phyloP scores from a whole-genome alignment of 2,329 filamentous ascomycete species.

The Colletotrichum melonis region DNA sequence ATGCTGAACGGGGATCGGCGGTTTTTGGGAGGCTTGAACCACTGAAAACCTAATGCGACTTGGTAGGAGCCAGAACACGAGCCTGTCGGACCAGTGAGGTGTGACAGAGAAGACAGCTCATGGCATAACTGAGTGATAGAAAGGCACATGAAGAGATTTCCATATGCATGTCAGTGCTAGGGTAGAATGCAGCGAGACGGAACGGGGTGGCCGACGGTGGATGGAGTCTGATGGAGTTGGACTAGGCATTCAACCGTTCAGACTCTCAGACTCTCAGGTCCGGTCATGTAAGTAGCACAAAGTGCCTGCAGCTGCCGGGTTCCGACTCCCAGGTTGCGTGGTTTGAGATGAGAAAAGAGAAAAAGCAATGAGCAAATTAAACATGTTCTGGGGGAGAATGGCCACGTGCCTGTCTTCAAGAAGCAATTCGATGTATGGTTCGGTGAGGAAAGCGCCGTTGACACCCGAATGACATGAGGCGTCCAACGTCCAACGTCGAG shows the following conservation, averaged over 20 bases:
- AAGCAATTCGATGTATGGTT: not conserved
- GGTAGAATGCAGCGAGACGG: constrained; percentile 6
- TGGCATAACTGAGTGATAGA: not conserved
- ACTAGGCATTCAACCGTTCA: not conserved
- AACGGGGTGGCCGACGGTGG: constrained; percentile 7
- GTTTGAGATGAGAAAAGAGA: not conserved
- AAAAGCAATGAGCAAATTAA: not conserved
- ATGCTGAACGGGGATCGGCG: constrained; percentile 3
- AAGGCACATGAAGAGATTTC: constrained; percentile 5
- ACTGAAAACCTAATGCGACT: not conserved
- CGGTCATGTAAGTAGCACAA: not conserved
- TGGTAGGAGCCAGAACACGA: not conserved
- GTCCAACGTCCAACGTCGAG: not conserved
- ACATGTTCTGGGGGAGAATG: not conserved
- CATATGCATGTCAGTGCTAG: constrained; percentile 10
- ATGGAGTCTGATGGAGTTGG: constrained; percentile 5
- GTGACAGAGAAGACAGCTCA: not conserved
- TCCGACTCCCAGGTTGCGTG: constrained; percentile 5
- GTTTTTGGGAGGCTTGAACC: not conserved
- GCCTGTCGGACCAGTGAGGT: not conserved
- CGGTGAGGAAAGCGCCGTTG: not conserved
- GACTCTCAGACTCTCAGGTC: not conserved
- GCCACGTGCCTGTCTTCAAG: constrained; percentile 17
- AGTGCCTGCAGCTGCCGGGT: not conserved
- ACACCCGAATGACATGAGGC: not conserved